Conservation (phyloP, 768 basidiomycete genomes). For the Lactifluus subvellereus region DNA sequence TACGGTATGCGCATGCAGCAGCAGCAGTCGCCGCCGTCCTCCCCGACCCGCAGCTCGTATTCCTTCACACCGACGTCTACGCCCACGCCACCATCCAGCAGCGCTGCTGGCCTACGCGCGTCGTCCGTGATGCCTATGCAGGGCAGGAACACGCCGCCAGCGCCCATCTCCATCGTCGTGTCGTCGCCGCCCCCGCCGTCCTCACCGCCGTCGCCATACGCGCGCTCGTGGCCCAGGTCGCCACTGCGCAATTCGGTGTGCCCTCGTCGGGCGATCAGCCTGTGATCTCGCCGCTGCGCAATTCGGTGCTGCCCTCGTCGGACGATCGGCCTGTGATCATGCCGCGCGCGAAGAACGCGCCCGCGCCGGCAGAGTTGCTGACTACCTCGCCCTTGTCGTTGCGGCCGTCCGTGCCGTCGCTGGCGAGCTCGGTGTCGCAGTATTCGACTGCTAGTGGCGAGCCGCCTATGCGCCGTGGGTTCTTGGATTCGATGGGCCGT, state of each 20-base stretch:
- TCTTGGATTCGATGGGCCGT: constrained; percentile 25
- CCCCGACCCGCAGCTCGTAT: no score
- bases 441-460: constrained; percentile 39
- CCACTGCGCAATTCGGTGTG: neutral
- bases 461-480: constrained; percentile 30
- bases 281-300: no score
- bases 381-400: constrained; percentile 2
- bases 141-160: no score
- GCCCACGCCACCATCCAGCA: no score
- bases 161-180: neutral
- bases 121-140: no score
- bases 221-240: neutral
- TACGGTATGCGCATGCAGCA: no score
- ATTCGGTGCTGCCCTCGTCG: no score
- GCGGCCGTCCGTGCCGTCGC: constrained; percentile 28
- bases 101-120: no score
- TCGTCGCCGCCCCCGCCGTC: neutral
- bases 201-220: neutral
- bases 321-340: neutral
- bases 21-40: no score
- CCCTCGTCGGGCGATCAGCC: no score
- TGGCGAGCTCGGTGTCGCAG: constrained; percentile 33
- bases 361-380: neutral
- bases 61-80: no score
- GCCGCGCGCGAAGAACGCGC: constrained; percentile 12